Conservation (phyloP, 225 moss, liverwort and hornwort species). For the Lunularia cruciata region DNA sequence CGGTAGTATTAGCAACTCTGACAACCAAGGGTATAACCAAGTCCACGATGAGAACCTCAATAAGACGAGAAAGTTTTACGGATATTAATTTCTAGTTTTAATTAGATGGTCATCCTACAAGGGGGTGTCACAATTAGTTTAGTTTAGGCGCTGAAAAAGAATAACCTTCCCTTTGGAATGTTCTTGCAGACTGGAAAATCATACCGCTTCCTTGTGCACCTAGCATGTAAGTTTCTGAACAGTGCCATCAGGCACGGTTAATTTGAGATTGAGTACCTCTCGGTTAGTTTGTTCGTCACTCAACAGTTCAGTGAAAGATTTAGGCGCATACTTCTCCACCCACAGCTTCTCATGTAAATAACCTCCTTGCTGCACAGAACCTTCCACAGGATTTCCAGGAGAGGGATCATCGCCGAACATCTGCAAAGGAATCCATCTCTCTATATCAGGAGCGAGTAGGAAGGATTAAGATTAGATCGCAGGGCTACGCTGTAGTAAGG, state of each 20-base stretch:
- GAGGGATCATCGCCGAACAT: slow-evolving; percentile 22
- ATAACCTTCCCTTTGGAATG: not conserved
- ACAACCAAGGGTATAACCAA: not conserved
- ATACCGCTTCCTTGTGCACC: not conserved
- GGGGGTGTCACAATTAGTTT: not conserved
- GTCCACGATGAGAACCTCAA: too few relatives aligned
- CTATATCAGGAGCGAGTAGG: not conserved
- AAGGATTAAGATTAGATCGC: not conserved
- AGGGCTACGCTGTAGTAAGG: not conserved
- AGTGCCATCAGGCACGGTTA: not conserved
- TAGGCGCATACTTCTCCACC: slow-evolving; percentile 96
- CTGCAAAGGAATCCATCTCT: slow-evolving; percentile 15
- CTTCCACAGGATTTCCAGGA: slow-evolving; percentile 14
- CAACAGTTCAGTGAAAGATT: slow-evolving; percentile 84
- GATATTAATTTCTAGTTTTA: too few relatives aligned
- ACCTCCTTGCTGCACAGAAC: slow-evolving; percentile 29
- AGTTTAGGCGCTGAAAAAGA: not conserved
- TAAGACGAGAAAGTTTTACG: too few relatives aligned
- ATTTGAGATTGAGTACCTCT: slow-evolving; percentile 52
- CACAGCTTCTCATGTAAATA: slow-evolving; percentile 71
- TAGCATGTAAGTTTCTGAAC: not conserved
- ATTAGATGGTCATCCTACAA: too few relatives aligned
- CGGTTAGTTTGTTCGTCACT: slow-evolving; percentile 97
- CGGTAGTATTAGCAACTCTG: slow-evolving; percentile 1
- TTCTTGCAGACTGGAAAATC: not conserved